Percentiles rank a stretch among this genome's conserved stretches.
Evolutionary conservation across 352 stramenopile species (phyloP).

Genomic region (Vaucheria bursata): DNA sequence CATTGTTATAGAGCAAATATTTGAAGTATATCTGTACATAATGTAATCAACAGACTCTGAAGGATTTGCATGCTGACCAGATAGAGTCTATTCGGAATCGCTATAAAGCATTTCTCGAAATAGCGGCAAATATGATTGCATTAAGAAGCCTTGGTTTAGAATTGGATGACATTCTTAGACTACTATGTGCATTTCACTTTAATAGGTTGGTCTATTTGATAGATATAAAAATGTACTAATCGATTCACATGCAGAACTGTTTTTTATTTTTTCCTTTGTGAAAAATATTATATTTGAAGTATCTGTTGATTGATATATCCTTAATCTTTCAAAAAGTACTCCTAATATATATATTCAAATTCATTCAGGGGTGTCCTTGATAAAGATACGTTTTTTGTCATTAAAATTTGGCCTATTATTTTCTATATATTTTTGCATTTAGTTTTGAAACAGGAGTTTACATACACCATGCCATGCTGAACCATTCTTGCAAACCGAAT

Average conservation of each 20-base stretch:
- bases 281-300: no score
- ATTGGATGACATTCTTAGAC: background rate
- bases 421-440: background rate
- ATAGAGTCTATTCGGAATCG: background rate
- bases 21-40: no score
- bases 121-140: background rate
- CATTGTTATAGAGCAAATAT: no score
- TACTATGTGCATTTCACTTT: background rate
- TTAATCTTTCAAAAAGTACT: no score
- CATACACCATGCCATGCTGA: background rate
- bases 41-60: constrained; percentile 2
- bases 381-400: no score
- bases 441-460: constrained; percentile 3
- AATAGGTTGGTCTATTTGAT: background rate
- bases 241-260: background rate
- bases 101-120: background rate
- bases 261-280: background rate
- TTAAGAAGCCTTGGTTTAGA: background rate
- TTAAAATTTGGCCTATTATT: no score
- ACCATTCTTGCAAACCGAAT: background rate
- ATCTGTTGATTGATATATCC: no score
- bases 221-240: no score
- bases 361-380: no score
- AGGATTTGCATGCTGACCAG: background rate
- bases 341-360: no score